Evolutionary conservation across 2,329 filamentous ascomycete genomes (phyloP), one percentile per base, ranked within the genome.

Genomic region (Diaporthe citri): DNA sequence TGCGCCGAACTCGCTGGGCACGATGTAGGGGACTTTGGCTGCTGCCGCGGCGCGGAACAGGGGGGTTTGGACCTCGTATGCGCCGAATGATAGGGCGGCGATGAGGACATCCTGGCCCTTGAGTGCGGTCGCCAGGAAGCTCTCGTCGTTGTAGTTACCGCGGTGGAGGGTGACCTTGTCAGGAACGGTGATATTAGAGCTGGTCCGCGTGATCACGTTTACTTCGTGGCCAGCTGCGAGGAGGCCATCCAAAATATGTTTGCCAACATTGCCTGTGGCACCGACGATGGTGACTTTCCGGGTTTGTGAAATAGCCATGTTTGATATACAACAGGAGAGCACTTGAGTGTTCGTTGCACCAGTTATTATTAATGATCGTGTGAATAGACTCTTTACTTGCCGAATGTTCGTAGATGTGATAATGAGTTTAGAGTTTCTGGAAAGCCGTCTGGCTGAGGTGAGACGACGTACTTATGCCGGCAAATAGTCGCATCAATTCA

Each of bases 1-100:
- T 9, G 79, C 80, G 36, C 81, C 82, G 60, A 81, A 84, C 64
- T 83, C 82, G 51, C 78, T 79, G 28, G 81, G 82, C 31, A 84
- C 75, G 41, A 83, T 77, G 66, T 80, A 83, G 22, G 77, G 55
- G 10, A 83, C 79, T 64, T 82, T 81, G 0, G 79, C 80, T 25
- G 74, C 76, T 25, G 82, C 81, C 12, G 80, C 84, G 13, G 83
- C 84, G 43, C 80, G 81, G 60, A 82, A 81, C 41, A 83, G 78
- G 2, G 17, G 17, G 4, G 17, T 20, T 13, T 64, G 60, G 4
- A 22, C 60, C 7, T 64, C 60, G 10, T 64, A 64, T 22, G 60
- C 60, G 2, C 60, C 60, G 17, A 64, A 64, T 2, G 41, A 13
- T 20, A 64, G 25, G 20, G 60, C 13, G 25, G 41, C 28, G 9